Base-by-base conservation (phyloP, 2,329 filamentous ascomycete genomes). In the Hymenoscyphus infarciens region DNA sequence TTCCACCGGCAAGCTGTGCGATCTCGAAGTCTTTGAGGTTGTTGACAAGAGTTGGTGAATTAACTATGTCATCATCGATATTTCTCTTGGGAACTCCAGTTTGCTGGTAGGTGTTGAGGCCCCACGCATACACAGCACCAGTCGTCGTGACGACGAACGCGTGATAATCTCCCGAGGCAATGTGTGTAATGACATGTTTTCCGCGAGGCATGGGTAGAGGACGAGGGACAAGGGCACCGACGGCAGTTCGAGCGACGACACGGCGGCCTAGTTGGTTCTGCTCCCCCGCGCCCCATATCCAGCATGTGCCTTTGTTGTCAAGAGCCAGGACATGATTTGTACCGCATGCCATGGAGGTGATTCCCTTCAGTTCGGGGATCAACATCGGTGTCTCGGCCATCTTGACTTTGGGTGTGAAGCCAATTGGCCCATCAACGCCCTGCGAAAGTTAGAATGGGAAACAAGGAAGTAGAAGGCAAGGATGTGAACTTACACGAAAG, bases 91-190 rank as follows among this genome's bases (percentile, higher is more conserved):
- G 79, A 63, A 88, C 81, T 39, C 89, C 91, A 16, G 90, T 90
- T 78, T 96, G 88, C 66, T 88, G 90, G 75, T 90, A 96, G 77
- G 90, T 92, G 81, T 96, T 96, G 33, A 94, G 80, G 27, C 92
- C 92, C 91, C 92, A 96, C 0, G 87, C 84, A 76, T 87, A 95
- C 35, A 94, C 88, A 33, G 84, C 81, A 45, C 87, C 87, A 31
- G 87, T 83, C 65, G 86, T 83, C 69, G 84, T 83, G 57, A 92
- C 82, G 57, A 88, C 89, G 70, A 96, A 94, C 69, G 87, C 90
- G 79, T 96, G 91, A 76, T 93, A 94, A 15, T 88, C 85, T 54
- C 92, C 92, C 65, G 80, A 77, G 2, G 76, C 77, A 58, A 88
- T 83, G 13, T 68, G 57, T 45, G 64, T 65, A 57, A 72, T 73